A percentile compares a stretch with the other conserved stretches of the same genome.
Evolutionary conservation across 148 eudicot species (phyloP).

Genomic region (Selenicereus undatus): DNA sequence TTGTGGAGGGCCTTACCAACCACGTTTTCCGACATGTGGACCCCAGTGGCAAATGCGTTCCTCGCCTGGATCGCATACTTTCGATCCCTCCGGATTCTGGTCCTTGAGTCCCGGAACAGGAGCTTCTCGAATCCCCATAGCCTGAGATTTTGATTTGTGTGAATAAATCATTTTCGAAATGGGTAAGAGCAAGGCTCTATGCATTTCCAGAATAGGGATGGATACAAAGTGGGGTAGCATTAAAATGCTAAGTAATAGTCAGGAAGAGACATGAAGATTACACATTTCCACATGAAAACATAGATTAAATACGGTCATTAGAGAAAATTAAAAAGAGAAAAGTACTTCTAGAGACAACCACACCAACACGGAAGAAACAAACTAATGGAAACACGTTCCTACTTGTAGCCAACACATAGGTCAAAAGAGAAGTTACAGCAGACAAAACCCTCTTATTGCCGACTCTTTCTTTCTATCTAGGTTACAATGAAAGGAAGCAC

Average conservation of each 20-base stretch:
- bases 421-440: background rate
- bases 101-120: slow-evolving; percentile 45
- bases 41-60: slow-evolving; percentile 52
- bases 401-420: slow-evolving; percentile 1
- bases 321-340: background rate
- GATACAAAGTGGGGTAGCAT: background rate
- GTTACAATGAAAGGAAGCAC: background rate
- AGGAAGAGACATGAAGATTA: background rate
- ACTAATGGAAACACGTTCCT: background rate
- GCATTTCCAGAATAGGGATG: background rate
- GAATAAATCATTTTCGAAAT: background rate
- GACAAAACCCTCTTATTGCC: background rate
- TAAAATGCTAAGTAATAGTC: background rate
- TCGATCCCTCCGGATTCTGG: slow-evolving; percentile 48
- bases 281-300: background rate
- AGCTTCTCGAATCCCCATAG: slow-evolving; percentile 72
- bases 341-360: background rate
- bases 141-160: slow-evolving; percentile 26
- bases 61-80: slow-evolving; percentile 61
- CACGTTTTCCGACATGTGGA: slow-evolving; percentile 63
- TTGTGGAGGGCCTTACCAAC: slow-evolving; percentile 41
- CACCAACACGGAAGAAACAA: background rate
- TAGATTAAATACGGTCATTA: background rate
- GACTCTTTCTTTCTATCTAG: background rate
- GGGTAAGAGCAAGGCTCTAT: background rate